Evolutionary conservation across 2,329 filamentous ascomycete species (phyloP).

Genomic region (Phaeosphaeriaceae sp.): DNA sequence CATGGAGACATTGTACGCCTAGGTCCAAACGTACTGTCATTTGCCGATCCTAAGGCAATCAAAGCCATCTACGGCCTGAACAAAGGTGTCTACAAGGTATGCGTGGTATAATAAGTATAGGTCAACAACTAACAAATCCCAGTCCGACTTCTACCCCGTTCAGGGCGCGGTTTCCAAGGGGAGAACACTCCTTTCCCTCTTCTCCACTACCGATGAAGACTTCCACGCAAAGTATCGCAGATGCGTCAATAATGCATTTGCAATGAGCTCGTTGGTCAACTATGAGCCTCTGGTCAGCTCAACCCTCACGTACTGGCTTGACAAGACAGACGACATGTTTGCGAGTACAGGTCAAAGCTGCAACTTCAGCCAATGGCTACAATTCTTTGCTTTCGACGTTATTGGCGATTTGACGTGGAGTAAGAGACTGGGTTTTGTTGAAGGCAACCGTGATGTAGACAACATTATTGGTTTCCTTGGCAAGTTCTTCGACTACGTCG

Average conservation of each 20-base stretch:
- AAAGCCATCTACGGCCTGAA: conserved; percentile 83
- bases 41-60: conserved; percentile 74
- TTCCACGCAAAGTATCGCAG: conserved; percentile 79
- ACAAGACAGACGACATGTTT: conserved; percentile 54
- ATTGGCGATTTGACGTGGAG: conserved; percentile 80
- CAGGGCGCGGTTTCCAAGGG: conserved; percentile 77
- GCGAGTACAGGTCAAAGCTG: conserved; percentile 56
- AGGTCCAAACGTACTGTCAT: conserved; percentile 76
- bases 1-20: conserved; percentile 77
- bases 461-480: conserved; percentile 72
- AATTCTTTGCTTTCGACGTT: conserved; percentile 83
- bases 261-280: conserved; percentile 77
- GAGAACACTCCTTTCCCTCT: conserved; percentile 72
- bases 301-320: conserved; percentile 74
- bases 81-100: conserved; percentile 79
- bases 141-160: conserved; percentile 83
- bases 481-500: conserved; percentile 73
- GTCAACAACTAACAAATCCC: conserved; percentile 5
- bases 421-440: conserved; percentile 77
- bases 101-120: conserved; percentile 6
- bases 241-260: conserved; percentile 77
- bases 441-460: conserved; percentile 76
- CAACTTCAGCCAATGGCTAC: conserved; percentile 75
- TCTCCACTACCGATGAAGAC: conserved; percentile 76
- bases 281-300: conserved; percentile 83